These are phyloP conservation scores for Polyporus tsugae DNA, from an alignment of 1,284 basidiomycete species.

Conservation along the genomic window DNA sequence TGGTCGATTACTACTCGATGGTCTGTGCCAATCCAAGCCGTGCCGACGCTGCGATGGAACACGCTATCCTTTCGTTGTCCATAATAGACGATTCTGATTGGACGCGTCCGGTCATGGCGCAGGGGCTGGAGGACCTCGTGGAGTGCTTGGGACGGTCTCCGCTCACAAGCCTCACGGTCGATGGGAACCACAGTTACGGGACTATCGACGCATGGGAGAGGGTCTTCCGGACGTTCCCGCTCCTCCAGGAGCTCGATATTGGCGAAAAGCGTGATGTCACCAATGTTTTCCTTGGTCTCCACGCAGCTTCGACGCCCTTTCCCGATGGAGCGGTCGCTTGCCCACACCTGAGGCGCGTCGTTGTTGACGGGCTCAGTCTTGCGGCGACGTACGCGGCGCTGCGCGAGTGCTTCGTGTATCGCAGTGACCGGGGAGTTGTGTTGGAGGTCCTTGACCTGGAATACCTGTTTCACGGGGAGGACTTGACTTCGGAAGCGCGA, in stretches of 20 bases:
- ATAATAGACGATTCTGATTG: background rate
- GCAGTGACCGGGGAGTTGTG: background rate
- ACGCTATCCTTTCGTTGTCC: background rate
- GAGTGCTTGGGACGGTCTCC: background rate
- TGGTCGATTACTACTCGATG: background rate
- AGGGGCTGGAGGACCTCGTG: background rate
- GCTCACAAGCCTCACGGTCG: background rate
- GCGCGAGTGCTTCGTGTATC: background rate
- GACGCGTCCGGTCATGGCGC: background rate
- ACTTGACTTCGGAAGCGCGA: background rate
- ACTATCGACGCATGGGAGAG: background rate
- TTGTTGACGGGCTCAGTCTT: background rate
- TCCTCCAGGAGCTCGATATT: background rate
- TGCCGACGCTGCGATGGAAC: background rate
- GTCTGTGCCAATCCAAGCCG: background rate
- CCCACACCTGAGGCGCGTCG: background rate
- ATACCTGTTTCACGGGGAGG: background rate
- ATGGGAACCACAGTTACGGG: background rate
- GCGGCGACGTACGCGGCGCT: background rate
- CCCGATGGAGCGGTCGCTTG: background rate
- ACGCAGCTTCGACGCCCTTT: background rate
- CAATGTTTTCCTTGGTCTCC: background rate
- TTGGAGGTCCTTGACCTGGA: background rate
- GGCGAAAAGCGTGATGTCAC: background rate
- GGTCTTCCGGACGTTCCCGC: background rate